Conservation (phyloP, 2,329 filamentous ascomycete species). For the Ophiocordyceps unilateralis region DNA sequence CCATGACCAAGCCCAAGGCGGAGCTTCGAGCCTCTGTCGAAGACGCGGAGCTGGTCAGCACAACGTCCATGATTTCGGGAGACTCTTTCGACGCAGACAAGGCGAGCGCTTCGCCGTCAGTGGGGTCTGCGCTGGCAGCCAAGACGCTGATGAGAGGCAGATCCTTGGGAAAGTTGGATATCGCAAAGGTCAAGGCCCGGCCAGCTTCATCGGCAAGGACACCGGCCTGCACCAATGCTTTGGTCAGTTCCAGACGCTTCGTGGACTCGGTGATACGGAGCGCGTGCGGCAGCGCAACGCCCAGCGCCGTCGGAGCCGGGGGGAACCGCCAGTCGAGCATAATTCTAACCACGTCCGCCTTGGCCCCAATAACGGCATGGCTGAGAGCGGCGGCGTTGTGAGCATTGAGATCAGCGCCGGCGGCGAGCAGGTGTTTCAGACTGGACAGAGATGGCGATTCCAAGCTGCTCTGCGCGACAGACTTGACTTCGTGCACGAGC, state of each 20-base stretch:
- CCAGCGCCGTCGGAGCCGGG: conserved; percentile 26
- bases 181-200: conserved; percentile 31
- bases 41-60: conserved; percentile 22
- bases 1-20: conserved; percentile 25
- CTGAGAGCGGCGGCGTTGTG: conserved; percentile 33
- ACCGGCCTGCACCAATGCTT: conserved; percentile 30
- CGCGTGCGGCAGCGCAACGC: conserved; percentile 32
- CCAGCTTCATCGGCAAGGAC: conserved; percentile 30
- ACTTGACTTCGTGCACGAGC: conserved; percentile 33
- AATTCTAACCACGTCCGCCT: conserved; percentile 28
- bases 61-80: conserved; percentile 25
- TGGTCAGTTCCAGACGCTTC: conserved; percentile 32
- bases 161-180: conserved; percentile 29
- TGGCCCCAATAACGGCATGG: conserved; percentile 28
- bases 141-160: conserved; percentile 28
- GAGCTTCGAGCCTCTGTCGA: conserved; percentile 18
- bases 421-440: conserved; percentile 27
- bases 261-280: conserved; percentile 31
- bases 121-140: conserved; percentile 27
- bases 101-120: conserved; percentile 30
- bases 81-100: conserved; percentile 28
- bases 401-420: conserved; percentile 37
- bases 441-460: conserved; percentile 23
- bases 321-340: conserved; percentile 21
- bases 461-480: conserved; percentile 16